Evolutionary conservation across 1,284 basidiomycete genomes (phyloP), one percentile per base, ranked within the genome.

Genomic region (Ustilago lituana): DNA sequence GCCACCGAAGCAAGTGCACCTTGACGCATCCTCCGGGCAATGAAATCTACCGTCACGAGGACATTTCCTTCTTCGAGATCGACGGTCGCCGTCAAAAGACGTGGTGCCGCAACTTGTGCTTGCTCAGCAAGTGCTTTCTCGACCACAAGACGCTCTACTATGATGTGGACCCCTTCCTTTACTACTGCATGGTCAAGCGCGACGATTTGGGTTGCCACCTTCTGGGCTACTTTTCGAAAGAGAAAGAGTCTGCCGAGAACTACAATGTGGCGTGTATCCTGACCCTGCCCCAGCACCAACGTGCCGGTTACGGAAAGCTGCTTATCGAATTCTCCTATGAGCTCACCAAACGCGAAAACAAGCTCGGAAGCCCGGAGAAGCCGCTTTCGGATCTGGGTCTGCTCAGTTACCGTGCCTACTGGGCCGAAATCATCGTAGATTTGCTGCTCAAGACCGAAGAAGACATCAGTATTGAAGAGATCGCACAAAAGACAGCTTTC

Each of bases 81-180:
- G 96, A 99, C 82, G 96, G 96, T 41, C 90, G 93, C 82, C 89
- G 92, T 64, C 95, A 98, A 82, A 86, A 97, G 77, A 91, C 93
- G 1, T 99, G 92, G 90, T 99, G 96, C 84, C 88, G 96, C 72
- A 98, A 99, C 84, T 85, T 99, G 58, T 98, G 95, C 83, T 86
- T 99, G 67, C 85, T 99, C 38, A 94, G 91, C 38, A 99, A 99
- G 84, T 96, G 93, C 82, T 99, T 99, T 84, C 88, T 99, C 72
- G 96, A 99, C 82, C 96, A 99, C 64, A 99, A 99, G 86, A 98
- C 96, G 24, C 86, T 99, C 73, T 98, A 98, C 85, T 99, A 98
- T 85, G 96, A 99, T 84, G 96, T 98, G 74, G 98, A 97, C 62
- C 96, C 96, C 4, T 99, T 99, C 86, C 87, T 99, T 86, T 99